phyloP scores from a whole-genome alignment of 225 moss, liverwort and hornwort genomes.

The Sphagnum contortum region DNA sequence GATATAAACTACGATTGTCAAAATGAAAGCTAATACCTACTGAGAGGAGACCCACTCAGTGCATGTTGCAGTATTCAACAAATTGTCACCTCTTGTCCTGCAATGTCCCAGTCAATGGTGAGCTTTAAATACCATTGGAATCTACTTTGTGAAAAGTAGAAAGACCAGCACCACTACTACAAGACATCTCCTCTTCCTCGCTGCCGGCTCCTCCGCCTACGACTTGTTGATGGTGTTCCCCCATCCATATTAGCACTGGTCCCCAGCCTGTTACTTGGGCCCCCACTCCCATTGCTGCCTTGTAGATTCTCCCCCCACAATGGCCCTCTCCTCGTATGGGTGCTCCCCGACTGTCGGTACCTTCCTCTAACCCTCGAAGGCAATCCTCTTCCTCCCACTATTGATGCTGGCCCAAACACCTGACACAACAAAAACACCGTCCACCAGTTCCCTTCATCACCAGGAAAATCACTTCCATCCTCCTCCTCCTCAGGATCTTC shows the following conservation, averaged over 20 bases:
- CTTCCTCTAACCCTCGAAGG: slow-evolving; percentile 44
- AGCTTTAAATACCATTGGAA: too few relatives aligned
- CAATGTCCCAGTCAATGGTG: too few relatives aligned
- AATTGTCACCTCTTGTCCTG: too few relatives aligned
- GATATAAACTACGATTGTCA: too few relatives aligned
- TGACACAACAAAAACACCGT: slow-evolving; percentile 84
- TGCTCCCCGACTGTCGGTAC: slow-evolving; percentile 22
- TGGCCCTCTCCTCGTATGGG: slow-evolving; percentile 37
- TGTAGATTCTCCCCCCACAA: slow-evolving; percentile 81
- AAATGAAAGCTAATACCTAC: too few relatives aligned
- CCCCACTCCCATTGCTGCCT: slow-evolving; percentile 39
- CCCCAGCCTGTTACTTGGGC: slow-evolving; percentile 28
- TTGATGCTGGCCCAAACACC: slow-evolving; percentile 67
- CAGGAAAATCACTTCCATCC: slow-evolving; percentile 76
- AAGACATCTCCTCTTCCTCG: slow-evolving; percentile 78
- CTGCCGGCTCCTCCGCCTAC: slow-evolving; percentile 79
- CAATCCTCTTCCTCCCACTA: slow-evolving; percentile 55
- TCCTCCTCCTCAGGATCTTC: slow-evolving; percentile 80
- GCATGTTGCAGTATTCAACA: too few relatives aligned
- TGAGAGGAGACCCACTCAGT: too few relatives aligned
- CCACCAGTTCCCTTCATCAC: slow-evolving; percentile 24
- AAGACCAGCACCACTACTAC: slow-evolving; percentile 3
- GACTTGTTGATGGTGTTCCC: slow-evolving; percentile 69
- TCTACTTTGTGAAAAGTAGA: too few relatives aligned
- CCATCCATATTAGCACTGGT: slow-evolving; percentile 55